These are phyloP conservation scores for Loxodes magnus DNA, from an alignment of 73 alveolate species.

Conservation along the genomic window DNA sequence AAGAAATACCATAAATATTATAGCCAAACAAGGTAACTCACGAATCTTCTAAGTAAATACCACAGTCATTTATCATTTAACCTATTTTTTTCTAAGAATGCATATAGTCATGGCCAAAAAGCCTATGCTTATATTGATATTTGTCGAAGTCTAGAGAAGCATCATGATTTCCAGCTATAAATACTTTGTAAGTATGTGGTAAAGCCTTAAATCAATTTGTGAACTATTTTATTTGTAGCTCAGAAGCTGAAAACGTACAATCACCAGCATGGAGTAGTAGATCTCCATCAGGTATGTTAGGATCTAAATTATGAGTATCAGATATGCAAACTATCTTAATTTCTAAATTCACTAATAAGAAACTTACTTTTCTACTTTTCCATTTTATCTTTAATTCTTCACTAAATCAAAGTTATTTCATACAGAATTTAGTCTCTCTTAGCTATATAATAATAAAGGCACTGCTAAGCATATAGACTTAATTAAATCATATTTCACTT, in stretches of 20 bases:
- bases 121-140: too few species aligned
- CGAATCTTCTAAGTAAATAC: slow-evolving; percentile 30
- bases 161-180: slow-evolving; percentile 50
- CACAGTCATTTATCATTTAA: too few species aligned
- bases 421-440: too few species aligned
- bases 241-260: slow-evolving; percentile 7
- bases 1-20: slow-evolving; percentile 35
- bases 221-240: slow-evolving; percentile 4
- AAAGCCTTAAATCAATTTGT: not conserved
- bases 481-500: too few species aligned
- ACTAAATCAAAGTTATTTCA: too few species aligned
- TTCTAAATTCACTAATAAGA: too few species aligned
- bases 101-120: too few species aligned
- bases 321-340: slow-evolving; percentile 25
- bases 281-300: slow-evolving; percentile 18
- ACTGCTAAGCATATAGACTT: too few species aligned
- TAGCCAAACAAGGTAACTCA: slow-evolving; percentile 20
- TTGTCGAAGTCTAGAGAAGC: slow-evolving; percentile 16
- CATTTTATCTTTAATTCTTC: too few species aligned
- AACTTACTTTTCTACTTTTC: too few species aligned
- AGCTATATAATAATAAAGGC: too few species aligned
- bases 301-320: slow-evolving; percentile 22
- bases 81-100: too few species aligned
- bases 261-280: slow-evolving; percentile 23
- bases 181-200: slow-evolving; percentile 19